Evolutionary conservation across 2,329 filamentous ascomycete species (phyloP).

Genomic region (Chrysoporthe austroafricana): DNA sequence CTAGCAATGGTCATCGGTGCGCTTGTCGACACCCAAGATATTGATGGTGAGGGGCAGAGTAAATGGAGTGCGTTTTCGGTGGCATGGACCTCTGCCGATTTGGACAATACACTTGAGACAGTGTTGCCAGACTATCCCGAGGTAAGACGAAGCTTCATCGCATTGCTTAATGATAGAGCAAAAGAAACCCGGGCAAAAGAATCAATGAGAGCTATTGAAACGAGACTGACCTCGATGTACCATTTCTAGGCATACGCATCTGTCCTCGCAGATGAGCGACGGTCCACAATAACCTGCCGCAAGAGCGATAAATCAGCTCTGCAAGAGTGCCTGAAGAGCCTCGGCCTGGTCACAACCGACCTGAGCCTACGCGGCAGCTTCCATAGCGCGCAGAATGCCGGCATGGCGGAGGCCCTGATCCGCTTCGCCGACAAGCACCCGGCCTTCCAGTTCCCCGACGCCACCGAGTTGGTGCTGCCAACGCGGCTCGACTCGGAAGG

Average conservation of each 20-base stretch:
- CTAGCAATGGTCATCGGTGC: conserved; percentile 44
- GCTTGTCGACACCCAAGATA: conserved; percentile 10
- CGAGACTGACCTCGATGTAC: not conserved
- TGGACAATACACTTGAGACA: not conserved
- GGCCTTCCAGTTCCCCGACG: not conserved
- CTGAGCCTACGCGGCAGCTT: conserved; percentile 2
- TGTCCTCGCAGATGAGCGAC: conserved; percentile 5
- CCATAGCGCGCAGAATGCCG: not conserved
- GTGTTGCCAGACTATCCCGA: conserved; percentile 2
- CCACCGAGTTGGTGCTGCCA: not conserved
- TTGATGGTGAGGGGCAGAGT: conserved; percentile 20
- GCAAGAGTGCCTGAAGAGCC: not conserved
- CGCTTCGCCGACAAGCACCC: conserved; percentile 2
- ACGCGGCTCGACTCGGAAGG: not conserved
- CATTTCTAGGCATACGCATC: conserved; percentile 11
- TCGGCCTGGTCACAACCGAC: not conserved
- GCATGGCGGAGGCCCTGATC: not conserved
- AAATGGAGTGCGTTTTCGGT: not conserved
- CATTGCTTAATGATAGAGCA: too few species aligned
- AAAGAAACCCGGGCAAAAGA: not conserved
- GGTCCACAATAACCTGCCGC: conserved; percentile 12
- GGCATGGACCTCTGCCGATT: not conserved
- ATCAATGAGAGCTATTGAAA: too few species aligned
- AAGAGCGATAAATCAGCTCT: not conserved
- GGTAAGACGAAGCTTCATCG: not conserved